These are phyloP conservation scores for Pseudozyma tsukubaensis DNA, from an alignment of 1,284 basidiomycete genomes.

Conservation along the genomic window DNA sequence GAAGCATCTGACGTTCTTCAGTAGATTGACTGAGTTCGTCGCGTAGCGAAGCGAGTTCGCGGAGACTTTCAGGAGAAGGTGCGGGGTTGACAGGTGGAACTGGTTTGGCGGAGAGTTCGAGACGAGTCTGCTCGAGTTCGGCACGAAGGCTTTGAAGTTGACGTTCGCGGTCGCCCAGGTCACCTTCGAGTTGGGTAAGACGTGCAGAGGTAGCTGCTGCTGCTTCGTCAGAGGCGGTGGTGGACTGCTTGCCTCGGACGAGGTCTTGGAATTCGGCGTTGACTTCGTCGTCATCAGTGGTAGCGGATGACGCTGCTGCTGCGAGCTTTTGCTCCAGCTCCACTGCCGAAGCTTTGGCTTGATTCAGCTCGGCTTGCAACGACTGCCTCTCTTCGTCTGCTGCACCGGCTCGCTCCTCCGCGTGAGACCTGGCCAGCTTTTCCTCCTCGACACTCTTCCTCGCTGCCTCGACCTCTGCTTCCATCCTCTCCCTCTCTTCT, in stretches of 20 bases:
- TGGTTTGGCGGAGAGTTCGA: constrained; percentile 15
- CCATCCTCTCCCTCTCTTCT: constrained; percentile 14
- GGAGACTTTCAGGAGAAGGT: not conserved
- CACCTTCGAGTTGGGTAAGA: constrained; percentile 25
- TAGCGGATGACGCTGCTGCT: not conserved
- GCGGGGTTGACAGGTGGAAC: not conserved
- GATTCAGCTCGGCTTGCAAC: constrained; percentile 15
- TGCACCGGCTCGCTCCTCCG: constrained; percentile 2
- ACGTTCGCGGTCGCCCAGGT: constrained; percentile 24
- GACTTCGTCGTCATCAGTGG: constrained; percentile 31
- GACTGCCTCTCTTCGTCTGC: constrained; percentile 7
- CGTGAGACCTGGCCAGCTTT: constrained; percentile 2
- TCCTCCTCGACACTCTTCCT: constrained; percentile 11
- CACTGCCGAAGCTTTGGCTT: constrained; percentile 8
- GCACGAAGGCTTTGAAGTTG: constrained; percentile 14
- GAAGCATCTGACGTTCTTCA: constrained; percentile 25
- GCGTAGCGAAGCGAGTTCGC: constrained; percentile 26
- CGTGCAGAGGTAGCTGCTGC: not conserved
- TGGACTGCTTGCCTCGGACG: constrained; percentile 20
- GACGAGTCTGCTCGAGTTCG: constrained; percentile 19
- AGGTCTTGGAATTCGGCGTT: constrained; percentile 36
- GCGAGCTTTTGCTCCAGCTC: constrained; percentile 26
- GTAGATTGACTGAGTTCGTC: constrained; percentile 28
- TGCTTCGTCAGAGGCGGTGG: not conserved
- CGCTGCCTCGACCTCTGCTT: constrained; percentile 22